Evolutionary conservation across 2,329 filamentous ascomycete species (phyloP), one percentile per base, ranked within the genome.

Genomic region (Phialophora chinensis): DNA sequence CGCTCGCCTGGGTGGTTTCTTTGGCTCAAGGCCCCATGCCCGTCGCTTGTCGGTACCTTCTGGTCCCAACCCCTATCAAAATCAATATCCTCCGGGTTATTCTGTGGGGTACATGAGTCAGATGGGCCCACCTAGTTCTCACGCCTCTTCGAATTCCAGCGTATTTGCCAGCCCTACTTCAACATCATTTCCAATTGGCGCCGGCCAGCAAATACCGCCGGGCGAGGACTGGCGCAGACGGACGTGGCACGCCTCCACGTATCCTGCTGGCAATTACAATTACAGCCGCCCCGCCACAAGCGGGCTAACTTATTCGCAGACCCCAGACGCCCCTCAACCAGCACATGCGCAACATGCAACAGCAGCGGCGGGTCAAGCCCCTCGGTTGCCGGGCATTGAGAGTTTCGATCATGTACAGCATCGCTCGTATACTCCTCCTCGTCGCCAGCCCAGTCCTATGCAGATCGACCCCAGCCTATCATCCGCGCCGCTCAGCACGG

Each of bases 351-450:
- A 84, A 74, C 76, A 86, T 78, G 63, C 77, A 75, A 59, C 80
- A 77, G 5, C 76, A 77, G 44, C 87, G 79, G 77, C 83, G 77
- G 74, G 79, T 59, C 88, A 89, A 72, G 86, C 84, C 6, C 79
- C 92, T 14, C 88, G 92, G 47, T 84, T 97, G 14, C 93, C 93
- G 0, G 93, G 93, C 14, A 97, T 97, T 71, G 92, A 96, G 76
- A 96, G 92, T 17, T 97, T 97, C 73, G 92, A 94, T 74, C 89
- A 91, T 63, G 82, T 91, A 27, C 90, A 88, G 29, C 85, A 86
- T 65, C 83, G 12, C 42, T 68, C 66, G 12, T 70, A 66, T 44
- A 87, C 90, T 0, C 88, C 89, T 7, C 85, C 87, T 1, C 85
- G 87, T 57, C 87, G 89, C 55, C 85, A 85, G 62, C 83, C 87